Base-by-base conservation (phyloP, 2,329 filamentous ascomycete species). In the Teratosphaeria nubilosa region DNA sequence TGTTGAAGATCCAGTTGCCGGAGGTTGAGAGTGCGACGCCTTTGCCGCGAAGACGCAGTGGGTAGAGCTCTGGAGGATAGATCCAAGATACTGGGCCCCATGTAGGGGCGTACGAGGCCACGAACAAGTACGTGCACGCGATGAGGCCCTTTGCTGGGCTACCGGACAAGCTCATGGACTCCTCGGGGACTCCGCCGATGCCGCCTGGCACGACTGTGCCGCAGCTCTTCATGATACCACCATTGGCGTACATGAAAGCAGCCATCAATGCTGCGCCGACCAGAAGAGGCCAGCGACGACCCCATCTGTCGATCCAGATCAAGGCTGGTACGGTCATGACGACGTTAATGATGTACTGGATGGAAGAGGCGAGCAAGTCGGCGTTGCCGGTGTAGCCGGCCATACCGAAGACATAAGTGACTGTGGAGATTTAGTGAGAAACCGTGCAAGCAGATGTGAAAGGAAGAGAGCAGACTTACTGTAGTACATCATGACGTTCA, bases 261-360 rank as follows among this genome's bases (percentile, higher is more conserved):
- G 70, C 70, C 86, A 90, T 89, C 53, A 87, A 73, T 25, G 80
- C 73, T 5, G 85, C 81, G 54, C 86, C 87, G 27, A 84, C 68
- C n/a, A 90, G 76, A 37, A 90, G 77, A 4, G 86, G 82, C 1
- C 76, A 77, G 50, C 87, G 87, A 62, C 88, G 87, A 53, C 89
- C 89, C 84, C 86, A 89, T 57, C 79, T 78, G 65, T 94, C 88
- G 65, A 91, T 81, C 75, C 78, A 91, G 58, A 91, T 73, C 25
- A 92, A 79, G 1, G 88, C 88, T 0, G 87, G 86, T 2, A 91
- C 70, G 0, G 89, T 92, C 84, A 90, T 88, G 56, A 85, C 60
- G 1, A 92, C 88, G 70, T 91, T 91, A 76, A 92, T 89, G 65
- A 91, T 79, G 69, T 88, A 89, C 68, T 88, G 84, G 62, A 89